Evolutionary conservation across 2,329 filamentous ascomycete species (phyloP), one percentile per base, ranked within the genome.

Genomic region (Verticillium klebahnii): DNA sequence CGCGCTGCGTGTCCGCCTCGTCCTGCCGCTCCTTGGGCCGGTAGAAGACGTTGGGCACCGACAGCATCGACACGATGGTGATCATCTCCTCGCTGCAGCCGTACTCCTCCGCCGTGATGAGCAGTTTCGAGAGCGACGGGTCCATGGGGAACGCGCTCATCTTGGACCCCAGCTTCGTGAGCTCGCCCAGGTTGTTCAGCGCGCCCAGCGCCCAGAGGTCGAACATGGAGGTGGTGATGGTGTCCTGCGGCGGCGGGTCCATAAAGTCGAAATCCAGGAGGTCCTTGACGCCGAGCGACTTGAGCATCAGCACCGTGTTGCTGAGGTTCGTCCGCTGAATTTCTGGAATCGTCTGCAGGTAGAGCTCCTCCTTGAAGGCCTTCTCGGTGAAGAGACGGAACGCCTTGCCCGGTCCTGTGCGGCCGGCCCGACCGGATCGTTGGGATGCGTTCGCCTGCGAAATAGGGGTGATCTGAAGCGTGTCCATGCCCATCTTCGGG

Each of bases 101-200:
- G 73, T 97, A 97, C 65, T 93, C 89, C 60, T 91, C 90, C 0
- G 93, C 89, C 56, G 91, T 97, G 72, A 99, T 97, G 61, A 99
- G 85, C 14, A 99, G 86, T 75, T 99, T 99, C 8, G 94, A 93
- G 11, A 99, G 82, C 0, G 93, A 93, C 0, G 95, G 95, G 67
- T 99, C 95, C 94, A 99, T 99, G 0, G 95, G 95, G 70, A 98
- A 99, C 1, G 92, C 90, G 31, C 95, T 97, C 95, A 99, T 99
- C 68, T 91, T 93, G 55, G 86, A 87, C 34, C 95, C 95, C 1
- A 99, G 85, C 0, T 86, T 81, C 0, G 95, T 99, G 31, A 99
- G 83, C 67, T 97, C 92, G 39, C 95, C 96, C 17, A 98, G 84
- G 69, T 99, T 97, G 73, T 97, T 92, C 14, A 99, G 78, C 0